A percentile compares a stretch with the other conserved stretches of the same genome.
phyloP scores from a whole-genome alignment of 768 basidiomycete genomes.

The Boletus sp. region DNA sequence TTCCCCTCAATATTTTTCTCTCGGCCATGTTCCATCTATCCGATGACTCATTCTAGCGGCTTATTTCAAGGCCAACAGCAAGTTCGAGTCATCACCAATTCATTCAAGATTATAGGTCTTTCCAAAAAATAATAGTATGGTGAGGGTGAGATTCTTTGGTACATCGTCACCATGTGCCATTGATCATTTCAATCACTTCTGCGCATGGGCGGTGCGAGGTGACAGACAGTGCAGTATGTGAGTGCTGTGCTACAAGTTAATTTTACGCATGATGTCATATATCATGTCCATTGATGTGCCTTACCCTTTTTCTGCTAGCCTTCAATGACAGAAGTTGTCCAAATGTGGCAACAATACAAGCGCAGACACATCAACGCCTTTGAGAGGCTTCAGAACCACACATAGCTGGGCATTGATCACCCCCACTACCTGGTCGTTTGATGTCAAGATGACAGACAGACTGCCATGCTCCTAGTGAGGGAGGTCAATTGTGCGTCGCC shows the following conservation, averaged over 20 bases:
- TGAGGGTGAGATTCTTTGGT: slow-evolving; percentile 27
- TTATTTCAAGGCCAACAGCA: slow-evolving; percentile 11
- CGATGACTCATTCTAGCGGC: slow-evolving; percentile 22
- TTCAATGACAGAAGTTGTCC: slow-evolving; percentile 14
- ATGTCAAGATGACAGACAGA: slow-evolving; percentile 33
- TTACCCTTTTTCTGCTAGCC: slow-evolving; percentile 10
- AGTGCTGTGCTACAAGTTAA: slow-evolving; percentile 12
- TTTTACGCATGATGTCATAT: background rate
- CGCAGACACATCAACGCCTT: slow-evolving; percentile 31
- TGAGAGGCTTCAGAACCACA: slow-evolving; percentile 37
- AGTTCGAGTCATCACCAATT: slow-evolving; percentile 34
- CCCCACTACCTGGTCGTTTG: slow-evolving; percentile 31
- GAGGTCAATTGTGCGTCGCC: slow-evolving; percentile 26
- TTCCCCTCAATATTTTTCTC: background rate
- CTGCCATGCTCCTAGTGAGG: slow-evolving; percentile 14
- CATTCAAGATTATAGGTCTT: slow-evolving; percentile 30
- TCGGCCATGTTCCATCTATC: slow-evolving; percentile 4
- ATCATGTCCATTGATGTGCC: background rate
- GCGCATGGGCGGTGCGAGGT: background rate
- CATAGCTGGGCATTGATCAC: slow-evolving; percentile 24
- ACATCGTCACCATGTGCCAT: slow-evolving; percentile 1
- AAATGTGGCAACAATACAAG: background rate
- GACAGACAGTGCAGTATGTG: slow-evolving; percentile 25
- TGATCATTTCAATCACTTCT: slow-evolving; percentile 7
- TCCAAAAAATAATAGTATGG: slow-evolving; percentile 29